These are phyloP conservation scores for Meredithiella fracta DNA, from an alignment of 2,329 filamentous ascomycete genomes.

Conservation along the genomic window DNA sequence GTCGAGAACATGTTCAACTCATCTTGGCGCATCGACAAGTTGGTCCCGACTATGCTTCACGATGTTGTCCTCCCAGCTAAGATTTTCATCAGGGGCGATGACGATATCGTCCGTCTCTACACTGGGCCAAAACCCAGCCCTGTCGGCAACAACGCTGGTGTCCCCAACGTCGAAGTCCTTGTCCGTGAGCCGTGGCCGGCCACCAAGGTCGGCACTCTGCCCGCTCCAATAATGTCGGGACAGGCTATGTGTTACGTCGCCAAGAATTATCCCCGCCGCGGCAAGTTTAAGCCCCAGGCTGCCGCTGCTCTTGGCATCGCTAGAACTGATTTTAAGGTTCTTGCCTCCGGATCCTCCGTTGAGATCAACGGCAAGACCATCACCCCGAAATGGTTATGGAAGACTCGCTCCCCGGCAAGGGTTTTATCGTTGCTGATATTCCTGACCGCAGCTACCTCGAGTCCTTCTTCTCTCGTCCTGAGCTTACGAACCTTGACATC, in stretches of 20 bases:
- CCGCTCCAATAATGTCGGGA: conserved; percentile 46
- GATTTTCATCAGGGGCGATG: conserved; percentile 50
- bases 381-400: conserved; percentile 80
- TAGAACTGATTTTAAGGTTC: conserved; percentile 36
- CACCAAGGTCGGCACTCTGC: conserved; percentile 45
- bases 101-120: conserved; percentile 53
- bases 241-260: conserved; percentile 76
- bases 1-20: conserved; percentile 22
- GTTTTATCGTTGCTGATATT: conserved; percentile 66
- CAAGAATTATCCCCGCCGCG: conserved; percentile 57
- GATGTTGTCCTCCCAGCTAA: conserved; percentile 51
- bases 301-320: conserved; percentile 50
- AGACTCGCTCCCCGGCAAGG: conserved; percentile 47
- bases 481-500: conserved; percentile 44
- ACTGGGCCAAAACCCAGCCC: conserved; percentile 43
- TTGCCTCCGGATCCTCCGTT: conserved; percentile 45
- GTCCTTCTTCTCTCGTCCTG: conserved; percentile 49
- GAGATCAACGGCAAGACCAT: conserved; percentile 51
- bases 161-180: conserved; percentile 51
- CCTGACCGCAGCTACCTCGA: conserved; percentile 55
- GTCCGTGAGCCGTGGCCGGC: conserved; percentile 68
- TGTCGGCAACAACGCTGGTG: conserved; percentile 22
- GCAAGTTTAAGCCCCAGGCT: conserved; percentile 56
- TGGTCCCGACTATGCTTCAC: conserved; percentile 48
- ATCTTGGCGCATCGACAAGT: conserved; percentile 51